These are phyloP conservation scores for Kentomonas sorsogonicus DNA, from an alignment of 208 protist species.

Conservation along the genomic window DNA sequence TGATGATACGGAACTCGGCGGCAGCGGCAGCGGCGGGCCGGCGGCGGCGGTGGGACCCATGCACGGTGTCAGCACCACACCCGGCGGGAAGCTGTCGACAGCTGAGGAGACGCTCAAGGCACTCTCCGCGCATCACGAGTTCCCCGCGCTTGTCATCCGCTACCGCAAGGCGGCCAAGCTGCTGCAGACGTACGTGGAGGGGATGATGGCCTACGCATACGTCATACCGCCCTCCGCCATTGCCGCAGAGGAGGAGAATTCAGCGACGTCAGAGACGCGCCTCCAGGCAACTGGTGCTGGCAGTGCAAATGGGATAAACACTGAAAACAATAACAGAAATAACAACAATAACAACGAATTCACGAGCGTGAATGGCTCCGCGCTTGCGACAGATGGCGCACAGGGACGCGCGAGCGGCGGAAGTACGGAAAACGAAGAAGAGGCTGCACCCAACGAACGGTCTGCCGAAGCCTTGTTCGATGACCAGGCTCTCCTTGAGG, in stretches of 20 bases:
- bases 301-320: background rate
- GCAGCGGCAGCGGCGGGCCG: constrained; percentile 7
- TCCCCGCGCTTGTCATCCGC: constrained; percentile 61
- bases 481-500: no score
- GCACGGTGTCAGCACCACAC: constrained; percentile 67
- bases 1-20: no score
- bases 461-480: no score
- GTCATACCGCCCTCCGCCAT: constrained; percentile 12
- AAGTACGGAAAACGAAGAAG: no score
- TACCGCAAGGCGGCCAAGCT: constrained; percentile 86
- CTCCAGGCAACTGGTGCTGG: background rate
- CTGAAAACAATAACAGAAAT: background rate
- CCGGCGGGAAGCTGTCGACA: constrained; percentile 85
- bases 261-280: background rate
- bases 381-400: no score
- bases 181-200: constrained; percentile 84
- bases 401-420: no score
- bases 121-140: constrained; percentile 66
- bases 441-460: no score
- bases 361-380: no score
- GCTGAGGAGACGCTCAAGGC: constrained; percentile 76
- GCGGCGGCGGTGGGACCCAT: constrained; percentile 14
- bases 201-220: constrained; percentile 74
- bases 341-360: constrained; percentile 1
- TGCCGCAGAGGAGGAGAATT: background rate